These are phyloP conservation scores for Candida tallmaniae DNA, from an alignment of 805 yeast species.

Conservation along the genomic window DNA sequence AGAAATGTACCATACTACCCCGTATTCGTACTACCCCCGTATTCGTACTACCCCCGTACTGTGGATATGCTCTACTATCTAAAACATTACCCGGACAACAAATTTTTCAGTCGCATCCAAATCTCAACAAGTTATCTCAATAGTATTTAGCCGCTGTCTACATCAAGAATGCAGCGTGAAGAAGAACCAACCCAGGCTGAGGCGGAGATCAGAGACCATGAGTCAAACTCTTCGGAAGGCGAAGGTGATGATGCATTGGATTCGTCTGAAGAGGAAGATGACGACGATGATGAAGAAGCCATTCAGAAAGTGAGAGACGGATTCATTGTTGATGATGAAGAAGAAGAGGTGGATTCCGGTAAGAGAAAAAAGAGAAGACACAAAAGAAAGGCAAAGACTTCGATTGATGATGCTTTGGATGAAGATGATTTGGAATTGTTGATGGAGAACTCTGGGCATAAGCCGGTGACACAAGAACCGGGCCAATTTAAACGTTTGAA, in stretches of 20 bases:
- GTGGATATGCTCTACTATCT: too few relatives aligned
- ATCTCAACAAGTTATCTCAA: too few relatives aligned
- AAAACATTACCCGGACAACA: too few relatives aligned
- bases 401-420: constrained; percentile 66
- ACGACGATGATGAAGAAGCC: constrained; percentile 84
- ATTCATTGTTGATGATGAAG: constrained; percentile 88
- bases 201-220: constrained; percentile 31
- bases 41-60: too few relatives aligned
- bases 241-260: constrained; percentile 43
- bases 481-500: constrained; percentile 76
- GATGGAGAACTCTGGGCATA: constrained; percentile 85
- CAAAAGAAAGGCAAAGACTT: constrained; percentile 33
- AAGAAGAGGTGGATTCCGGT: constrained; percentile 34
- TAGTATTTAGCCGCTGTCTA: too few relatives aligned
- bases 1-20: too few relatives aligned
- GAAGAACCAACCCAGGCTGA: constrained; percentile 19
- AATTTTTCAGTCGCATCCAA: too few relatives aligned
- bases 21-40: too few relatives aligned
- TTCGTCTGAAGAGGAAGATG: constrained; percentile 88
- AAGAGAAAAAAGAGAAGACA: constrained; percentile 31
- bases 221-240: constrained; percentile 26
- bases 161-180: constrained; percentile 6
- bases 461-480: constrained; percentile 35
- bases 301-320: constrained; percentile 81
- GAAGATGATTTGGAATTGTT: constrained; percentile 93